Percentiles rank a stretch among this genome's conserved stretches.
Conservation (phyloP, 495 filamentous ascomycete species). For the Penicillium tannophilum region DNA sequence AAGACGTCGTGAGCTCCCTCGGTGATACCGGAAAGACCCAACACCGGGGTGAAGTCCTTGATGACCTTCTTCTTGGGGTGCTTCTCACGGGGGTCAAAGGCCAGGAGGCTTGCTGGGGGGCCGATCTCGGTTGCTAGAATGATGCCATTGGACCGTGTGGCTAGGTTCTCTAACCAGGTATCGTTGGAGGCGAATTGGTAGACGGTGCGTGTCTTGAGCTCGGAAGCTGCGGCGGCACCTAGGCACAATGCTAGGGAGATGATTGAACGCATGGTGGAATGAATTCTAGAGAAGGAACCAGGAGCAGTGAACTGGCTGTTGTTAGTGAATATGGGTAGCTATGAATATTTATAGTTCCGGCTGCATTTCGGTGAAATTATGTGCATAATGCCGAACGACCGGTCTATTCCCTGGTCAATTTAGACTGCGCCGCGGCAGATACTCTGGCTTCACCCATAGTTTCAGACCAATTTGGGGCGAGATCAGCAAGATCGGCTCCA, state of each 20-base stretch:
- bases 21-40: background rate
- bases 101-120: conserved; percentile 1
- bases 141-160: conserved; percentile 1
- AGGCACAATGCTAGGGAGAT: background rate
- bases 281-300: background rate
- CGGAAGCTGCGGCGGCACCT: background rate
- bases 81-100: background rate
- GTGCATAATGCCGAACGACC: background rate
- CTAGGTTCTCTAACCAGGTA: conserved; percentile 1
- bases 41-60: background rate
- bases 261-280: background rate
- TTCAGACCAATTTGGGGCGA: background rate
- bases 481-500: background rate
- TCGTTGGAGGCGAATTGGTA: conserved; percentile 4
- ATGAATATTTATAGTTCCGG: no score
- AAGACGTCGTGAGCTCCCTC: conserved; percentile 1
- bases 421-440: background rate
- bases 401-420: background rate
- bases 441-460: no score
- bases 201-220: background rate
- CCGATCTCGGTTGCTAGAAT: conserved; percentile 1
- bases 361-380: background rate
- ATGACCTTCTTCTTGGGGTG: background rate
- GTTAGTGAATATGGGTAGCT: background rate
- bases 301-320: background rate